These are phyloP conservation scores for Hericium alpestre DNA, from an alignment of 768 basidiomycete genomes.

Conservation along the genomic window DNA sequence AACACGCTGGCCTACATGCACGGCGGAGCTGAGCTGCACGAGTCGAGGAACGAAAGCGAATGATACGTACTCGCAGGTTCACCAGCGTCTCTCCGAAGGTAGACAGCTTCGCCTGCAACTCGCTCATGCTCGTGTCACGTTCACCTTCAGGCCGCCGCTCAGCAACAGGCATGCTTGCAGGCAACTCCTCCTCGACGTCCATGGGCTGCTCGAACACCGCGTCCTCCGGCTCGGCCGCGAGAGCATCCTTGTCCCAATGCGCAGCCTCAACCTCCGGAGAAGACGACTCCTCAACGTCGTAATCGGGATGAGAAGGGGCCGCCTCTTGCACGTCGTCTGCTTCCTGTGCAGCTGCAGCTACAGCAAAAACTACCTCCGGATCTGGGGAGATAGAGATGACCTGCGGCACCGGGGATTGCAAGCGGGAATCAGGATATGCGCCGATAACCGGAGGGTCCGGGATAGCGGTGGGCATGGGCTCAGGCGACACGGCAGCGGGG, in stretches of 20 bases:
- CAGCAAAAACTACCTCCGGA: not conserved
- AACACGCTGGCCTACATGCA: conserved; percentile 10
- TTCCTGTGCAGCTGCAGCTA: not conserved
- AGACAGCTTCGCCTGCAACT: not conserved
- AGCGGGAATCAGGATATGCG: conserved; percentile 32
- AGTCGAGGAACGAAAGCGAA: not conserved
- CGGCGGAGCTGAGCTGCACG: not conserved
- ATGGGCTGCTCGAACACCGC: not conserved
- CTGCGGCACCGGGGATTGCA: conserved; percentile 19
- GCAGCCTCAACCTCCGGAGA: conserved; percentile 5
- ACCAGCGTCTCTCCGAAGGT: conserved; percentile 13
- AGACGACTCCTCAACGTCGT: not conserved
- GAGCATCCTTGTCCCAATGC: no score
- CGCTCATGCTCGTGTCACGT: no score
- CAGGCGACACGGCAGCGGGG: no score
- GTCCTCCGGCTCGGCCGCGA: no score
- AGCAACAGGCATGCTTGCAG: no score
- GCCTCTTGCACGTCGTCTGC: not conserved
- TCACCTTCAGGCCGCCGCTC: no score
- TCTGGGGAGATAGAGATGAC: not conserved
- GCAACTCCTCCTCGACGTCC: not conserved
- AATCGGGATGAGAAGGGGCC: not conserved
- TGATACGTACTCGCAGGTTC: conserved; percentile 10
- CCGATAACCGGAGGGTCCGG: conserved; percentile 31
- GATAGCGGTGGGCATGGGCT: not conserved